phyloP scores from a whole-genome alignment of 352 stramenopile species.

The Pythium utonaiense region DNA sequence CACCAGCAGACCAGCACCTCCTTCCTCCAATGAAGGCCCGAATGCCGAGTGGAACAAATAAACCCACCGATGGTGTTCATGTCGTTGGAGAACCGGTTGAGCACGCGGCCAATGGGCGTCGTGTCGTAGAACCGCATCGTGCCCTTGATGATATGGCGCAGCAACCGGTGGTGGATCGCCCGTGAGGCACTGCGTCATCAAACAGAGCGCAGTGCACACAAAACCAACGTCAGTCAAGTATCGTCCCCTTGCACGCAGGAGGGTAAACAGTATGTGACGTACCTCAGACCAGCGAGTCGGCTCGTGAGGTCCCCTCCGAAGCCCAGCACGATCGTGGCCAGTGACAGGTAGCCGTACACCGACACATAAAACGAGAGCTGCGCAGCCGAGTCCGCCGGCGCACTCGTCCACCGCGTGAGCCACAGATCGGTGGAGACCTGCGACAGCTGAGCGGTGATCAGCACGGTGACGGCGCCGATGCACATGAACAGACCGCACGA shows the following conservation, averaged over 20 bases:
- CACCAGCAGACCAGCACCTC: too few relatives aligned
- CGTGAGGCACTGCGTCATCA: background rate
- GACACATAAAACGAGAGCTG: conserved; percentile 45
- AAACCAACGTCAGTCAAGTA: background rate
- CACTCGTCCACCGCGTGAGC: conserved; percentile 54
- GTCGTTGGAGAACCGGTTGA: conserved; percentile 67
- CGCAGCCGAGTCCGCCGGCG: conserved; percentile 13
- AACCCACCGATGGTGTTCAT: too few relatives aligned
- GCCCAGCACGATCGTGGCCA: conserved; percentile 46
- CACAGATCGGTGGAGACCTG: conserved; percentile 64
- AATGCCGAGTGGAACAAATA: too few relatives aligned
- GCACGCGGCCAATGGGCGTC: conserved; percentile 57
- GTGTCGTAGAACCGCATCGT: conserved; percentile 52
- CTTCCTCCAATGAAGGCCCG: too few relatives aligned
- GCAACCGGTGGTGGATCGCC: background rate
- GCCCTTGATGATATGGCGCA: background rate
- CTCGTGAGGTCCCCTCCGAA: conserved; percentile 45
- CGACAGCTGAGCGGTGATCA: conserved; percentile 44
- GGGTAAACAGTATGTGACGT: too few relatives aligned
- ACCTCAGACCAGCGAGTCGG: conserved; percentile 54
- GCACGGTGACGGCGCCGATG: conserved; percentile 30
- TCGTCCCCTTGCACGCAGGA: too few relatives aligned
- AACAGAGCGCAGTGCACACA: too few relatives aligned
- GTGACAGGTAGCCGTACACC: conserved; percentile 54
- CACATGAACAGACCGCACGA: conserved; percentile 40